These are phyloP conservation scores for Loxodes magnus DNA, from an alignment of 73 alveolate species.

Conservation along the genomic window DNA sequence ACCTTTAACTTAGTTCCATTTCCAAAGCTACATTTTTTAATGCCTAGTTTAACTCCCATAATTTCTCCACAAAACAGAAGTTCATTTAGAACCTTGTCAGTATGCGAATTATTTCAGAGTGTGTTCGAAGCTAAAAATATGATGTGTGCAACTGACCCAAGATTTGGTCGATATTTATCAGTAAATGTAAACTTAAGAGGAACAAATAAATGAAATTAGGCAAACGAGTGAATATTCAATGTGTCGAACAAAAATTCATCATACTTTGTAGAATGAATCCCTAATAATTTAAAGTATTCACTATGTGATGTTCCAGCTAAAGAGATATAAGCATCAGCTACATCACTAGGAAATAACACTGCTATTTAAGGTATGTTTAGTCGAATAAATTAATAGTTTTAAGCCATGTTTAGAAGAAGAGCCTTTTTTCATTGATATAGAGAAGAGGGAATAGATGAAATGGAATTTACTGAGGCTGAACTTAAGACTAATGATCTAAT, in stretches of 20 bases:
- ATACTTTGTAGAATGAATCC: constrained; percentile 95
- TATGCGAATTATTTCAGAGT: constrained; percentile 94
- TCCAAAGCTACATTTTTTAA: constrained; percentile 99
- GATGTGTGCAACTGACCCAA: constrained; percentile 98
- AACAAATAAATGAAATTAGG: constrained; percentile 88
- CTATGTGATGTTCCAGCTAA: constrained; percentile 79
- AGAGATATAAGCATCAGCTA: constrained; percentile 50
- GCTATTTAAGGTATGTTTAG: constrained; percentile 63
- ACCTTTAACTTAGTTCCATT: constrained; percentile 98
- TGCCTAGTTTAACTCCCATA: constrained; percentile 98
- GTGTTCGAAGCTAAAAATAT: constrained; percentile 98
- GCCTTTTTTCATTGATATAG: constrained; percentile 87
- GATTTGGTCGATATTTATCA: constrained; percentile 88
- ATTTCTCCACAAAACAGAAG: constrained; percentile 97
- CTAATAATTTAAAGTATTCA: constrained; percentile 86
- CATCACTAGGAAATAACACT: constrained; percentile 62
- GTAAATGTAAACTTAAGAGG: constrained; percentile 94
- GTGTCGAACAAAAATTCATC: constrained; percentile 88
- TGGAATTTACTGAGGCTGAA: constrained; percentile 92
- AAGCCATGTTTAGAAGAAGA: constrained; percentile 82
- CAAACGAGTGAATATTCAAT: constrained; percentile 86
- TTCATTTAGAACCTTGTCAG: constrained; percentile 94
- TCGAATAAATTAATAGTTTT: constrained; percentile 67
- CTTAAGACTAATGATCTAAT: constrained; percentile 92
- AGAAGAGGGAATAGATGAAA: constrained; percentile 81